Evolutionary conservation across 2,329 filamentous ascomycete genomes (phyloP).

Genomic region (Alternaria sp.): DNA sequence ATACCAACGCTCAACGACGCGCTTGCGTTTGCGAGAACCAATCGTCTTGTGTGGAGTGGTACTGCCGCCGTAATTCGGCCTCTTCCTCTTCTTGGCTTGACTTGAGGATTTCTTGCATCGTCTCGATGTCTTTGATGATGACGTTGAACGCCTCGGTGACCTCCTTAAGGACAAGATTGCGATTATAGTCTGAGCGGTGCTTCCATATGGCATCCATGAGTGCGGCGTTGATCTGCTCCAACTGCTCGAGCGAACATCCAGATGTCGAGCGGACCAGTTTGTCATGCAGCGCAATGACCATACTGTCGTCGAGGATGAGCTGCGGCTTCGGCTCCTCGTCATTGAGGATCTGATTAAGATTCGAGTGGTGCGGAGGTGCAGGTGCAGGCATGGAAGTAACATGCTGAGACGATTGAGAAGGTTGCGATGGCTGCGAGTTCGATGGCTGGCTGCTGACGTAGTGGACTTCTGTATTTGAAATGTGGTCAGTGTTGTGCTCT

Average conservation of each 20-base stretch:
- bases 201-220: constrained; percentile 92
- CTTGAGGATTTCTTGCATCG: constrained; percentile 53
- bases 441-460: constrained; percentile 46
- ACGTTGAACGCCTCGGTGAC: constrained; percentile 77
- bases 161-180: constrained; percentile 70
- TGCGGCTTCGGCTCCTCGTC: constrained; percentile 39
- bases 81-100: constrained; percentile 48
- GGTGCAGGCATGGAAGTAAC: constrained; percentile 45
- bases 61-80: constrained; percentile 11
- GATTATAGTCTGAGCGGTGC: constrained; percentile 80
- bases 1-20: not conserved
- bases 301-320: constrained; percentile 56
- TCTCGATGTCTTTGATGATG: constrained; percentile 71
- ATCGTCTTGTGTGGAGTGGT: constrained; percentile 9
- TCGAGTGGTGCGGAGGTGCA: constrained; percentile 42
- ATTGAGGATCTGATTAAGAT: constrained; percentile 54
- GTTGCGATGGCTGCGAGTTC: constrained; percentile 48
- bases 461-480: constrained; percentile 35
- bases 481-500: constrained; percentile 23
- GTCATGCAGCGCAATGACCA: constrained; percentile 65
- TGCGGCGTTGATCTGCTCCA: constrained; percentile 90
- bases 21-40: constrained; percentile 13
- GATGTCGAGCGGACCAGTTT: constrained; percentile 71
- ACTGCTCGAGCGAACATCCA: constrained; percentile 86
- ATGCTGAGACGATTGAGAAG: constrained; percentile 46